Evolutionary conservation across 306 rosid species (phyloP), one percentile per base, ranked within the genome.

Genomic region (Cercis canadensis): DNA sequence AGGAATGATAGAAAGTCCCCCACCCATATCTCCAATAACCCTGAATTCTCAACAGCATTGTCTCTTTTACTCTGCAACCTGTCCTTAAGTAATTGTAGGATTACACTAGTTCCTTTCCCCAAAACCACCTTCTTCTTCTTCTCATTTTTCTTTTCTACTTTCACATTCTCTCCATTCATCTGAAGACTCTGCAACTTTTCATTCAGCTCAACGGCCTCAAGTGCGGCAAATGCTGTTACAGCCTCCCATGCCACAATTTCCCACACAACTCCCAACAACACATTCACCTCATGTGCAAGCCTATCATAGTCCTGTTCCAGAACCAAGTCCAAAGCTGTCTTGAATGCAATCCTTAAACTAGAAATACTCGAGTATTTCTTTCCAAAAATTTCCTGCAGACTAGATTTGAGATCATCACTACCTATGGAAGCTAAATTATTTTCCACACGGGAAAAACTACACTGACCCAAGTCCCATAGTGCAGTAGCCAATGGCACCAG

Each of bases 101-200:
- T 78, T 57, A 78, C 80, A 81, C 82, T 57, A 59, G 92, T 89
- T 41, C 97, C 99, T 73, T 84, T 87, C 60, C 95, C 97, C 73
- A 91, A 73, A 19, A 83, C 84, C 62, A 66, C 86, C 83, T 91
- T 94, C 87, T 87, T 94, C 81, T 88, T 89, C 95, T 83, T 86
- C 72, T 83, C 87, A 34, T 72, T 69, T 75, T 86, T 90, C 84
- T 81, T 86, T 10, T 74, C 88, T 7, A 17, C 86, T 63, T 76
- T 89, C 19, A 62, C 73, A 62, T 56, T 47, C 65, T 67, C 89
- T 54, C 72, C 92, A 67, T 71, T 80, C 11, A 44, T 90, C 56
- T 31, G 75, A 73, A 67, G 83, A 33, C 70, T 73, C 69, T 57
- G 62, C 39, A 74, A 63, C 81, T 80, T 81, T 24, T 54, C 92